phyloP scores from a whole-genome alignment of 371 early-diverging fungal genomes.

The Coemansia sp. region DNA sequence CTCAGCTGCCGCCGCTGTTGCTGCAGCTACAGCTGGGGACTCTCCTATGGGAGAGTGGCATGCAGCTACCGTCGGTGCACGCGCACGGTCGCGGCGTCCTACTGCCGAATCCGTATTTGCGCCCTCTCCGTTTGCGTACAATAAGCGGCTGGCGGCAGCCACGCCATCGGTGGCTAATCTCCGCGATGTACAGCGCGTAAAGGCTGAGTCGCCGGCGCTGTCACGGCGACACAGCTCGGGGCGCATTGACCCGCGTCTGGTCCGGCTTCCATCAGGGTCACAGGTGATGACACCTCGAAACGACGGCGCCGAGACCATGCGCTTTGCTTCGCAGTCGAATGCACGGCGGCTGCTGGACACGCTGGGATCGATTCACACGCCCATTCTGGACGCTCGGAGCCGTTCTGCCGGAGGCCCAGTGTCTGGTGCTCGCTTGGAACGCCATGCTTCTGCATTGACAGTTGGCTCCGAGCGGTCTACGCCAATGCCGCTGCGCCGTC shows the following conservation, averaged over 20 bases:
- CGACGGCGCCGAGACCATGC: conserved; percentile 4
- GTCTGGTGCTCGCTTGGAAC: background rate
- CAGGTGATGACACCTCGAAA: background rate
- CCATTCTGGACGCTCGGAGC: conserved; percentile 36
- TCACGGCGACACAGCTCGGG: conserved; percentile 42
- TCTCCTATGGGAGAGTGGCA: background rate
- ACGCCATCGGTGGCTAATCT: conserved; percentile 42
- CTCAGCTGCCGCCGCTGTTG: background rate
- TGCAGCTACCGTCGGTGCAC: conserved; percentile 25
- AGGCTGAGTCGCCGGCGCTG: conserved; percentile 20
- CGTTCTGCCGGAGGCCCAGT: conserved; percentile 1
- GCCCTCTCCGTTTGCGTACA: conserved; percentile 48
- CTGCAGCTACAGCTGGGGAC: background rate
- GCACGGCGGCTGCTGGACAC: conserved; percentile 46
- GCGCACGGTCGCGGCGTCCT: conserved; percentile 22
- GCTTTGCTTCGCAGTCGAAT: conserved; percentile 30
- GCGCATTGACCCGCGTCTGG: conserved; percentile 17
- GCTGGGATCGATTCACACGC: conserved; percentile 34
- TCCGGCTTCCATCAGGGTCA: conserved; percentile 13
- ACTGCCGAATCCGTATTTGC: conserved; percentile 41
- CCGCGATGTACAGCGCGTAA: conserved; percentile 36
- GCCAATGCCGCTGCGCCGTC: conserved; percentile 33
- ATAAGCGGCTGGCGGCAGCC: conserved; percentile 38
- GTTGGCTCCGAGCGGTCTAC: conserved; percentile 10
- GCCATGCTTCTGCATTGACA: background rate